Evolutionary conservation across 768 basidiomycete genomes (phyloP), one percentile per base, ranked within the genome.

Genomic region (Kwoniella europaea): DNA sequence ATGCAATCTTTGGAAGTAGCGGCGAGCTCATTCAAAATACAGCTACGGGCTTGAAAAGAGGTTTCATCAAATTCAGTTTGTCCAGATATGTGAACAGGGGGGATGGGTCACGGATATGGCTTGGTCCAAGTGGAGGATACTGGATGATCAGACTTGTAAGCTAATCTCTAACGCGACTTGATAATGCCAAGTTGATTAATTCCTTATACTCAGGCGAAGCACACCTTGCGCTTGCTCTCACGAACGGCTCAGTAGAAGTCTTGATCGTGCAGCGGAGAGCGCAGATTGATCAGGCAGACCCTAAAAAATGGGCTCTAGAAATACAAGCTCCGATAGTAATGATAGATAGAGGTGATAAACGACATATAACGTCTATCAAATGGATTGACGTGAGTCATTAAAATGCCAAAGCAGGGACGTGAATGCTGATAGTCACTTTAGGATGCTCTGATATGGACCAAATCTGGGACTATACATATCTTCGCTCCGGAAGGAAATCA

Each of bases 371-470:
- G 3, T 67, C 73, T 4, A 35, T 76, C 20, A 53, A 24, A 20
- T 81, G 77, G 77, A 35, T 77, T 22, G 59, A 74, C 4, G 77
- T 77, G 54, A 69, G 76, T 69, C 13, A 12, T 20, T 4, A 22
- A 29, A 35, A 12, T 61, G 9, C 43, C 59, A n/a, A 10, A 16
- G 16, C 13, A 43, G n/a, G 10, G 59, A 42, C 16, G 62, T 13
- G 18, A 29, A 10, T 12, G 13, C 24, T 6, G 16, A 46, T 20
- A 42, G 60, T 7, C 50, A 46, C 12, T 13, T 16, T 55, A 71
- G 72, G 74, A 65, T 35, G 29, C 76, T 1, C 52, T 81, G 27
- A 67, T 78, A 16, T 76, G 78, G 74, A 74, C 78, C 2, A 79
- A 77, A 44, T 59, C 76, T 24, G 76, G 77, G 1, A 69, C 77